Base-by-base conservation (phyloP, 176 grass and related monocot genomes). In the Puya raimondii region DNA sequence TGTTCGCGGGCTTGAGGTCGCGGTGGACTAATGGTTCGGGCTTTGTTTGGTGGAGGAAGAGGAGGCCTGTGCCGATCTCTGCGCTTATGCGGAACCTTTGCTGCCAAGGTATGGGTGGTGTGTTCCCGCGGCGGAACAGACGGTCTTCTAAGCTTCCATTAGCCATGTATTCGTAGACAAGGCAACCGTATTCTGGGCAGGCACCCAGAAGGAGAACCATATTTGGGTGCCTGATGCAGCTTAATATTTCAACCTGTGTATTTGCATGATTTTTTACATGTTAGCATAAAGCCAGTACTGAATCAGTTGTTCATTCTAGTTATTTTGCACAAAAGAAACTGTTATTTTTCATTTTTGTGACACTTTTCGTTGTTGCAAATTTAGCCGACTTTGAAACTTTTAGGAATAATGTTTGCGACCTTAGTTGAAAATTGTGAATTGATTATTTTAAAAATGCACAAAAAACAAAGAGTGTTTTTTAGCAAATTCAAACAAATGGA, bases 91-190 rank as follows among this genome's bases (percentile, higher is more conserved):
- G 77, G 56, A 85, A 85, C 51, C 83, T 48, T 10, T 70, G 50
- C 61, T 59, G 83, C 83, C 83, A 85, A 12, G 83, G 77, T 51
- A 85, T 74, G 20, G 83, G 50, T 12, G 77, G 83, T 17, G 76
- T 76, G 12, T 80, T 68, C 4, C 59, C 82, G 42, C 65, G 65
- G 67, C 49, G 68, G 67, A 85, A 76, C n/a, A 85, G 63, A 26
- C 77, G 72, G 27, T 80, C 76, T 42, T 84, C 82, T 54, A 84
- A 84, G 76, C 82, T 84, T 18, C 76, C 82, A 12, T 79, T 84
- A 10, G 76, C 76, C 82, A 84, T 84, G 76, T 74, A 65, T 65
- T 84, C 82, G 15, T 84, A 84, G 6, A 80, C 82, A 13, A 85
- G 74, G 67, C 83, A 85, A 15, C 77, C 77, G 22, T 68, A 68